Conservation (phyloP, 2,329 filamentous ascomycete genomes). For the Sarocladium kiliense region DNA sequence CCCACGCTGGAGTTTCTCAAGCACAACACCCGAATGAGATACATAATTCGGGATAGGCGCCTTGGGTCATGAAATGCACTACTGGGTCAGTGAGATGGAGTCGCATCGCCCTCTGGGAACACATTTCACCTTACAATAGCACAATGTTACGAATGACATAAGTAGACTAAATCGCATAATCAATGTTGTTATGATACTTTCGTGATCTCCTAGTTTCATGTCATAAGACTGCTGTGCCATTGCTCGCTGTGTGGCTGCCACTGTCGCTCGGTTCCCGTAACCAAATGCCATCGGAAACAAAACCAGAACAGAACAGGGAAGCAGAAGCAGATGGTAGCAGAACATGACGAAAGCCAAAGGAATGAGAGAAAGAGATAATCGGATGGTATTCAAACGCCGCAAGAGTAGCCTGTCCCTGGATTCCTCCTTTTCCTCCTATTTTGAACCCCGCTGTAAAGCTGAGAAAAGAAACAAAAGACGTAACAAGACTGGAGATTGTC, state of each 20-base stretch:
- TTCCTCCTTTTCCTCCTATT: neutral
- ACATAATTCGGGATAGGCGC: no score
- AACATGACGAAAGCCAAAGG: neutral
- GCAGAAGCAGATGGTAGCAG: neutral
- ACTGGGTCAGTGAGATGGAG: no score
- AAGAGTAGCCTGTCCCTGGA: neutral
- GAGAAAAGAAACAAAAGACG: neutral
- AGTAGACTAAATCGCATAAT: no score
- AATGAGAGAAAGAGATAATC: neutral
- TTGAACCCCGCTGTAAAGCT: neutral
- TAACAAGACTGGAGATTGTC: no score
- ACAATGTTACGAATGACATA: no score
- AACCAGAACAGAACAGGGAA: neutral
- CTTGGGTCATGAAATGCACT: no score
- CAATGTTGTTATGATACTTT: no score
- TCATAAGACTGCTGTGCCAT: neutral
- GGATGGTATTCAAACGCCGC: slow-evolving; percentile 2
- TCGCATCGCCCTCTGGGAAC: no score
- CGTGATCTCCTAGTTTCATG: neutral
- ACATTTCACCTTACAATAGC: no score
- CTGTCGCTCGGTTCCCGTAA: neutral
- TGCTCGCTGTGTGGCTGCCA: neutral
- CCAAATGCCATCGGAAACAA: neutral
- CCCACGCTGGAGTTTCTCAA: no score
- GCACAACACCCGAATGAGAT: no score